Evolutionary conservation across 169 alveolate genomes (phyloP).

Genomic region (Cryptosporidium baileyi): DNA sequence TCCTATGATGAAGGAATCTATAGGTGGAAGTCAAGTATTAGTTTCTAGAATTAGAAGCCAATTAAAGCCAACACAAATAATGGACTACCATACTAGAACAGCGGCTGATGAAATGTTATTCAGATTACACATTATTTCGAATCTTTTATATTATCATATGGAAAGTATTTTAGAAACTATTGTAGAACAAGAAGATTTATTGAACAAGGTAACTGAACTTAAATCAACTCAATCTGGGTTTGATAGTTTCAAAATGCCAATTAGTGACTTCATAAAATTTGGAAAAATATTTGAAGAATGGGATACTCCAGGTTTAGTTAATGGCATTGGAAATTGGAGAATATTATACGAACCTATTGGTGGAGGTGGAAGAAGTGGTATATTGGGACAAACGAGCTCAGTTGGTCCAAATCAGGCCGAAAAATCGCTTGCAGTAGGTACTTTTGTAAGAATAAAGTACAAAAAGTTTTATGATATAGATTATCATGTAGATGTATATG

Average conservation of each 20-base stretch:
- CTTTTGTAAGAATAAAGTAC: slow-evolving; percentile 75
- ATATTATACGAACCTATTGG: slow-evolving; percentile 65
- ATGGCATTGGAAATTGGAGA: slow-evolving; percentile 70
- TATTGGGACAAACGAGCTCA: slow-evolving; percentile 68
- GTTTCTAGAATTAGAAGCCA: slow-evolving; percentile 59
- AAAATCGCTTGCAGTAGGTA: slow-evolving; percentile 73
- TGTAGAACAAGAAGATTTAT: slow-evolving; percentile 51
- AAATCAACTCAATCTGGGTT: slow-evolving; percentile 65
- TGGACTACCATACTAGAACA: slow-evolving; percentile 63
- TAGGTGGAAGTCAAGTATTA: slow-evolving; percentile 63
- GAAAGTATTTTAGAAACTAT: slow-evolving; percentile 44
- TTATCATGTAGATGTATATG: slow-evolving; percentile 74
- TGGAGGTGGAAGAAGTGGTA: slow-evolving; percentile 69
- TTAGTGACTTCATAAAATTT: slow-evolving; percentile 44
- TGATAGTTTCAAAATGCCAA: slow-evolving; percentile 67
- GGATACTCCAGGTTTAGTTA: slow-evolving; percentile 66
- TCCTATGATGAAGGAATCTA: slow-evolving; percentile 60
- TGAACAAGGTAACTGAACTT: slow-evolving; percentile 43
- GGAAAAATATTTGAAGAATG: slow-evolving; percentile 62
- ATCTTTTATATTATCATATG: slow-evolving; percentile 53
- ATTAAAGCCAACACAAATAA: slow-evolving; percentile 57
- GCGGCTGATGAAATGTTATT: slow-evolving; percentile 56
- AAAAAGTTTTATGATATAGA: slow-evolving; percentile 77
- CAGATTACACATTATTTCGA: slow-evolving; percentile 42
- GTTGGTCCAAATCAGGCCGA: slow-evolving; percentile 33